These are phyloP conservation scores for Neonectria coccinea DNA, from an alignment of 2,329 filamentous ascomycete species.

Conservation along the genomic window DNA sequence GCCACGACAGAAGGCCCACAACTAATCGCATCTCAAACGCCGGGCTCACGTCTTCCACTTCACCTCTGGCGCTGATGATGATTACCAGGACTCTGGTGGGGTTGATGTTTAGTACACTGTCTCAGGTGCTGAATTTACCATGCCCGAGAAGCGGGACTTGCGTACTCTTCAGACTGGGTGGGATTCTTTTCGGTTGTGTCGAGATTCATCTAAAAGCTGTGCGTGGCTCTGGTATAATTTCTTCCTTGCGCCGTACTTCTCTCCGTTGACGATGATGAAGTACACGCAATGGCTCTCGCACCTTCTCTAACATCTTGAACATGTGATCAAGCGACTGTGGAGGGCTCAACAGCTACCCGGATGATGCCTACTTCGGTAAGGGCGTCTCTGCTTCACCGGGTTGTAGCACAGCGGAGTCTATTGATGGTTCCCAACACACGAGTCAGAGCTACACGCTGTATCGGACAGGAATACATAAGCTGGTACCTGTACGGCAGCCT, in stretches of 20 bases:
- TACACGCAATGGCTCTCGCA: slow-evolving; percentile 16
- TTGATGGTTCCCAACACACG: slow-evolving; percentile 49
- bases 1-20: no score
- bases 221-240: slow-evolving; percentile 73
- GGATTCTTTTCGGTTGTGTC: slow-evolving; percentile 86
- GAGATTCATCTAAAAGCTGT: slow-evolving; percentile 78
- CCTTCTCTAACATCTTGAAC: not conserved
- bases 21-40: no score
- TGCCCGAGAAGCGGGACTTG: slow-evolving; percentile 66
- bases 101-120: slow-evolving; percentile 34
- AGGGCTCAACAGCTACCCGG: slow-evolving; percentile 49
- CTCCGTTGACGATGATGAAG: slow-evolving; percentile 77
- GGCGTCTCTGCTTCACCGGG: slow-evolving; percentile 72
- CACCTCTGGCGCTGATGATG: no score
- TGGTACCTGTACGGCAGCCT: slow-evolving; percentile 69
- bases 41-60: no score
- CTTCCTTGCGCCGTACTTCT: slow-evolving; percentile 79
- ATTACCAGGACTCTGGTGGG: no score
- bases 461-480: slow-evolving; percentile 70
- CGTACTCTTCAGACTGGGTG: slow-evolving; percentile 75
- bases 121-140: slow-evolving; percentile 57
- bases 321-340: slow-evolving; percentile 71
- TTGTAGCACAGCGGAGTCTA: slow-evolving; percentile 63
- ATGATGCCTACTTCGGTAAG: slow-evolving; percentile 72
- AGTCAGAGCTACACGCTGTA: slow-evolving; percentile 75